Evolutionary conservation across 768 basidiomycete species (phyloP).

Genomic region (Leucosporidium scottii): DNA sequence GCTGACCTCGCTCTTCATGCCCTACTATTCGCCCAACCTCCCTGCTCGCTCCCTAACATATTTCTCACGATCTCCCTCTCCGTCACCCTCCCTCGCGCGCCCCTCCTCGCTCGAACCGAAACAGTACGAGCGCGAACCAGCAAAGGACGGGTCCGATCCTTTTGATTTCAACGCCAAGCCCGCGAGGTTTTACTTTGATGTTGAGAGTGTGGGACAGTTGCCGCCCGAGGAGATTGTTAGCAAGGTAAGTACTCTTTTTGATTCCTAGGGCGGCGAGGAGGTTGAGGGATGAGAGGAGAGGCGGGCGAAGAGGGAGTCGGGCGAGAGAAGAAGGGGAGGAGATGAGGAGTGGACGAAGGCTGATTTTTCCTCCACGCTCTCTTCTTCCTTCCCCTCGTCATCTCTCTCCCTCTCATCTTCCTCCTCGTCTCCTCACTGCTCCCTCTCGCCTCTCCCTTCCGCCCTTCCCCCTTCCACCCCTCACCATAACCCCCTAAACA

Average conservation of each 20-base stretch:
- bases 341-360: no score
- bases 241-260: slow-evolving; percentile 66
- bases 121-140: slow-evolving; percentile 29
- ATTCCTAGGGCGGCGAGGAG: no score
- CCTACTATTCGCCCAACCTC: background rate
- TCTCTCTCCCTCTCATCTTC: no score
- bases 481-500: background rate
- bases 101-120: no score
- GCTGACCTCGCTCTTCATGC: background rate
- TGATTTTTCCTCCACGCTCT: background rate
- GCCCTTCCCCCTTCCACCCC: no score
- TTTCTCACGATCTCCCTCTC: no score
- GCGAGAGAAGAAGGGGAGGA: background rate
- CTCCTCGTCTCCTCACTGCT: no score
- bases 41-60: no score
- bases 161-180: slow-evolving; percentile 88
- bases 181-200: slow-evolving; percentile 83
- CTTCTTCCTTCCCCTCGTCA: no score
- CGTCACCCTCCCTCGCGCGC: no score
- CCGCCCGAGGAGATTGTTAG: slow-evolving; percentile 81
- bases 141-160: slow-evolving; percentile 34
- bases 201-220: slow-evolving; percentile 87
- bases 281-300: no score
- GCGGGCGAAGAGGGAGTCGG: background rate
- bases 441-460: no score